Evolutionary conservation across 305 asterid species (phyloP).

Genomic region (Rubia balearica): DNA sequence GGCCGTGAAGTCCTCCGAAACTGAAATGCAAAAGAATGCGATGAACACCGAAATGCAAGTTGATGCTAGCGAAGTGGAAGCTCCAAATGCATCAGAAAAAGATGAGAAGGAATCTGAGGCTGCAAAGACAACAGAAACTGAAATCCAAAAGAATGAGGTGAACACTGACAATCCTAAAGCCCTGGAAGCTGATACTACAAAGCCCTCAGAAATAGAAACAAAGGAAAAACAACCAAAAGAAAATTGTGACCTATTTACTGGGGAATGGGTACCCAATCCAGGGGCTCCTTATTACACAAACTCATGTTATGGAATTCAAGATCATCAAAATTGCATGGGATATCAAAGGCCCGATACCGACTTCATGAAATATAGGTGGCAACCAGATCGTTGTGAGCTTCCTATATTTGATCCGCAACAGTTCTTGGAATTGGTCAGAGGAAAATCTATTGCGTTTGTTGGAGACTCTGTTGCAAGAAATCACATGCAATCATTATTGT

Average conservation of each 20-base stretch:
- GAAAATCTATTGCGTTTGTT: constrained; percentile 72
- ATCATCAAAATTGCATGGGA: constrained; percentile 78
- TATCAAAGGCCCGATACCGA: constrained; percentile 63
- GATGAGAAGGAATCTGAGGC: constrained; percentile 4
- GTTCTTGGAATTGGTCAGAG: constrained; percentile 53
- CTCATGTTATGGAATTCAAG: constrained; percentile 54
- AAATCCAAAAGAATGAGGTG: neutral
- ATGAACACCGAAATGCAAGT: neutral
- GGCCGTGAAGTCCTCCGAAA: neutral
- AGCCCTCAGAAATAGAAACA: constrained; percentile 9
- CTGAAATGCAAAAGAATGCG: constrained; percentile 3
- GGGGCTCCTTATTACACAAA: constrained; percentile 72
- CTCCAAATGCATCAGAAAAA: neutral
- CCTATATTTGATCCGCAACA: constrained; percentile 43
- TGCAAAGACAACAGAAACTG: neutral
- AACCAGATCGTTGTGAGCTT: constrained; percentile 71
- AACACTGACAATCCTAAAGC: neutral
- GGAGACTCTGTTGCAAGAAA: constrained; percentile 89
- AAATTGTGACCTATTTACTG: constrained; percentile 54
- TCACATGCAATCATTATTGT: constrained; percentile 79
- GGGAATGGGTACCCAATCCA: constrained; percentile 68
- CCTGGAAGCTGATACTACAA: neutral
- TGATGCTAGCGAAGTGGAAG: neutral
- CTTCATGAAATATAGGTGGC: constrained; percentile 77
- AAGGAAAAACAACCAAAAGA: neutral